Conservation (phyloP, 441 rosid genomes). For the Pelargonium australe region DNA sequence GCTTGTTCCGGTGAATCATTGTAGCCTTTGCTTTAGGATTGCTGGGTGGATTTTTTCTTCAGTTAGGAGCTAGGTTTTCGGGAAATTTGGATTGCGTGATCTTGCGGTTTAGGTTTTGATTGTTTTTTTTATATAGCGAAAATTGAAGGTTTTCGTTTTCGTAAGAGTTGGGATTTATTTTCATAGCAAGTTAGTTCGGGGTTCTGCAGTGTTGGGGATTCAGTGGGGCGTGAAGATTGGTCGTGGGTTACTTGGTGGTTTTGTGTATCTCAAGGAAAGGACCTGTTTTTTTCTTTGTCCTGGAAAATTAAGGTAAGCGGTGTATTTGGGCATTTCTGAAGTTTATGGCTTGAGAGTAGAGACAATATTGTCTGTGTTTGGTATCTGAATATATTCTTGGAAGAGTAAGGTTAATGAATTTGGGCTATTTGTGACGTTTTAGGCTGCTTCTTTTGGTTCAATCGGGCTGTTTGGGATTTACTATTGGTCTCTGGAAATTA, state of each 20-base stretch:
- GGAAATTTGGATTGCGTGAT: slow-evolving; percentile 1
- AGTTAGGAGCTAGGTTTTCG: slow-evolving; percentile 4
- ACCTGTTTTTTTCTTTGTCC: slow-evolving; percentile 5
- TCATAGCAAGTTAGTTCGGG: background rate
- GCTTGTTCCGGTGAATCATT: background rate
- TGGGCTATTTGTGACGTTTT: slow-evolving; percentile 17
- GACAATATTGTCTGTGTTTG: slow-evolving; percentile 3
- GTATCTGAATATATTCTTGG: slow-evolving; percentile 7
- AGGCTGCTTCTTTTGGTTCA: background rate
- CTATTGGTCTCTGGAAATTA: slow-evolving; percentile 15
- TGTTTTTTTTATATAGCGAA: background rate
- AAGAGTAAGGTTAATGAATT: slow-evolving; percentile 17
- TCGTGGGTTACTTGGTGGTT: slow-evolving; percentile 16
- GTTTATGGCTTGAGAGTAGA: slow-evolving; percentile 15
- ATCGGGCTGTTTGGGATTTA: background rate
- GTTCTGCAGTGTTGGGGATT: slow-evolving; percentile 10
- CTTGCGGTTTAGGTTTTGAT: slow-evolving; percentile 4
- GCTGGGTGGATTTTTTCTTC: no score
- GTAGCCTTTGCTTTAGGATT: background rate
- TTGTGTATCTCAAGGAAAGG: slow-evolving; percentile 11
- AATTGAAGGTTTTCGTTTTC: slow-evolving; percentile 10
- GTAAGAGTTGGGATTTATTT: slow-evolving; percentile 21
- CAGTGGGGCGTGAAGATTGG: slow-evolving; percentile 17
- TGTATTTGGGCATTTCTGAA: slow-evolving; percentile 17
- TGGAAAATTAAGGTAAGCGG: no score